phyloP scores from a whole-genome alignment of 1,139 yeast species.

The Magnusiomyces suaveolens region DNA sequence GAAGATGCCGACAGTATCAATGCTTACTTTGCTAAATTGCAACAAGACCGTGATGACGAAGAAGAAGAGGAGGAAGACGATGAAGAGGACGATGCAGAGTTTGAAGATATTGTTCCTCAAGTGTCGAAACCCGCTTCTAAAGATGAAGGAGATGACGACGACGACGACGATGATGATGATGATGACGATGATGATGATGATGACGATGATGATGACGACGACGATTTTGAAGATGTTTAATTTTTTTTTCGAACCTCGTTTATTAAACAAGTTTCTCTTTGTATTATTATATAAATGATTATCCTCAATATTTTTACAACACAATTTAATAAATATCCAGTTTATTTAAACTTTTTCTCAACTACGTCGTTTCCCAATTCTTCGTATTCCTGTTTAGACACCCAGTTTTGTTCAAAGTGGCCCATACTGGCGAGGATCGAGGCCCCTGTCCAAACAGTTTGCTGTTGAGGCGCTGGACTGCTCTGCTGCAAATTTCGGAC shows the following conservation, averaged over 20 bases:
- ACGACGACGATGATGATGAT: constrained; percentile 16
- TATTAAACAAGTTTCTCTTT: neutral
- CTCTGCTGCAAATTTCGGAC: constrained; percentile 42
- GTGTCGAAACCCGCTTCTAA: constrained; percentile 40
- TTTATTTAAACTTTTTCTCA: constrained; percentile 33
- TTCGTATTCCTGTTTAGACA: constrained; percentile 78
- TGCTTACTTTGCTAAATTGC: constrained; percentile 2
- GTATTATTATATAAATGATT: too few species aligned
- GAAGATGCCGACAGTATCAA: neutral
- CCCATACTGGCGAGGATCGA: constrained; percentile 85
- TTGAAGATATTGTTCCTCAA: constrained; percentile 47
- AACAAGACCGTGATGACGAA: neutral
- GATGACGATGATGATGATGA: constrained; percentile 27
- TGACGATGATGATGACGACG: constrained; percentile 41
- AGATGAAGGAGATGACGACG: too few species aligned
- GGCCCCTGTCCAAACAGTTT: constrained; percentile 93
- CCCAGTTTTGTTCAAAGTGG: constrained; percentile 95
- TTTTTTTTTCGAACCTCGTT: neutral
- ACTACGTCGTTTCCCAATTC: constrained; percentile 78
- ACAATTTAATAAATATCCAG: too few species aligned
- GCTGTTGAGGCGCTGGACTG: constrained; percentile 57
- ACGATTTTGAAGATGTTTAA: constrained; percentile 42
- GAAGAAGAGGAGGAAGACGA: constrained; percentile 41
- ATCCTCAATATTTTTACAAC: neutral
- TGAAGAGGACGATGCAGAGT: constrained; percentile 46